These are phyloP conservation scores for Daldinia caldariorum DNA, from an alignment of 495 filamentous ascomycete species.

Conservation along the genomic window DNA sequence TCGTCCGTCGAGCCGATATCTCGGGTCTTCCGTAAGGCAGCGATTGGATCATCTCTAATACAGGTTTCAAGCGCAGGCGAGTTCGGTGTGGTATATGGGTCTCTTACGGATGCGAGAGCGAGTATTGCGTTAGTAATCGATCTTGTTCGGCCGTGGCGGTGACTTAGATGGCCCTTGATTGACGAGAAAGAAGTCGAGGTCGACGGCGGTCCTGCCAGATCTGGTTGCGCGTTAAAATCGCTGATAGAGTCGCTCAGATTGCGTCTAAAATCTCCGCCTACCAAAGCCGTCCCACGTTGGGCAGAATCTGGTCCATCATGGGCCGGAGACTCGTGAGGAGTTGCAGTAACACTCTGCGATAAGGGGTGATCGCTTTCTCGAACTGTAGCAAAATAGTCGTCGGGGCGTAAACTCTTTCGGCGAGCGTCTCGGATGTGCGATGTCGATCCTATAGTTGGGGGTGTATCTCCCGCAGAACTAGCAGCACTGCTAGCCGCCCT, in stretches of 20 bases:
- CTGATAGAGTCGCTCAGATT: slow-evolving; percentile 52
- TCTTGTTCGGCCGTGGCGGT: slow-evolving; percentile 53
- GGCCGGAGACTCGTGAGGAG: slow-evolving; percentile 65
- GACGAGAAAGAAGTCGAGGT: slow-evolving; percentile 56
- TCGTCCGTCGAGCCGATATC: slow-evolving; percentile 61
- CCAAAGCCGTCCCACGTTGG: slow-evolving; percentile 57
- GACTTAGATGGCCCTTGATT: slow-evolving; percentile 31
- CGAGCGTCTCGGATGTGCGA: slow-evolving; percentile 61
- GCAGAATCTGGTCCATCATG: slow-evolving; percentile 47
- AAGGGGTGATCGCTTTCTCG: slow-evolving; percentile 76
- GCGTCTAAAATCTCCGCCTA: slow-evolving; percentile 51
- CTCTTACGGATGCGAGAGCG: slow-evolving; percentile 50
- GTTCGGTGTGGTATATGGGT: slow-evolving; percentile 55
- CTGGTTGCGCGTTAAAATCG: slow-evolving; percentile 51
- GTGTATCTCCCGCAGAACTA: slow-evolving; percentile 60
- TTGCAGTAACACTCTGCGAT: slow-evolving; percentile 82
- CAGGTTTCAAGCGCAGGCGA: slow-evolving; percentile 59
- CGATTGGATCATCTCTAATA: slow-evolving; percentile 51
- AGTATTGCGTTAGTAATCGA: slow-evolving; percentile 67
- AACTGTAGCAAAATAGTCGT: slow-evolving; percentile 70
- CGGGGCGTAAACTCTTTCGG: slow-evolving; percentile 74
- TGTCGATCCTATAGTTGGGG: slow-evolving; percentile 49
- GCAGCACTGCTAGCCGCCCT: slow-evolving; percentile 68
- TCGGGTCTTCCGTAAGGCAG: slow-evolving; percentile 54
- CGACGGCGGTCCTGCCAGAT: slow-evolving; percentile 65